A percentile compares a stretch with the other conserved stretches of the same genome.
Conservation (phyloP, 345 rosid species). For the Citrus inodora region DNA sequence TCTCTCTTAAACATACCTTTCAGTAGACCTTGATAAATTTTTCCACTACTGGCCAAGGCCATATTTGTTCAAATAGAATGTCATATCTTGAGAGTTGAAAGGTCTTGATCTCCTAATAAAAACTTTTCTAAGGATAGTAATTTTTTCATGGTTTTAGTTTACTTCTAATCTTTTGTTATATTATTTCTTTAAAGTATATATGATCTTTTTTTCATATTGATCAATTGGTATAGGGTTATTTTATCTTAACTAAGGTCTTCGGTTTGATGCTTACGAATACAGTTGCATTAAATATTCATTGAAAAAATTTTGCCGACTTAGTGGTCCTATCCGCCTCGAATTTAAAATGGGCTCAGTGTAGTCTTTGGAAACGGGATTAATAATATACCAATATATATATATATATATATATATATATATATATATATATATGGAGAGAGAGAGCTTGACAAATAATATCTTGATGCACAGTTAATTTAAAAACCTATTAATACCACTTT, state of each 20-base stretch:
- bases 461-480: neutral
- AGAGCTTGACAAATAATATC: too few relatives aligned
- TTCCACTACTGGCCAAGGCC: neutral
- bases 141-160: too few relatives aligned
- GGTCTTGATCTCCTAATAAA: neutral
- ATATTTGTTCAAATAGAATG: too few relatives aligned
- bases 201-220: too few relatives aligned
- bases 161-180: too few relatives aligned
- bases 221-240: fast-evolving
- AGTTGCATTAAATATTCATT: too few relatives aligned
- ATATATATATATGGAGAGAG: too few relatives aligned
- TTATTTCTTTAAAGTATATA: too few relatives aligned
- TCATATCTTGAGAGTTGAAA: neutral
- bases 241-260: fast-evolving
- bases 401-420: too few relatives aligned
- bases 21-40: neutral
- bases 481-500: neutral
- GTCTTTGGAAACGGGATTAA: fast-evolving
- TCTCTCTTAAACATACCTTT: neutral
- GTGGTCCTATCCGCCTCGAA: fast-evolving
- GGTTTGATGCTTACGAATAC: fast-evolving
- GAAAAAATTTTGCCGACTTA: fast-evolving
- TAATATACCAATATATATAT: too few relatives aligned
- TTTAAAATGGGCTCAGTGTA: too few relatives aligned
- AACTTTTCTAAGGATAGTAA: neutral